Base-by-base conservation (phyloP, 768 basidiomycete genomes). In the Kockovaella imperatae region DNA sequence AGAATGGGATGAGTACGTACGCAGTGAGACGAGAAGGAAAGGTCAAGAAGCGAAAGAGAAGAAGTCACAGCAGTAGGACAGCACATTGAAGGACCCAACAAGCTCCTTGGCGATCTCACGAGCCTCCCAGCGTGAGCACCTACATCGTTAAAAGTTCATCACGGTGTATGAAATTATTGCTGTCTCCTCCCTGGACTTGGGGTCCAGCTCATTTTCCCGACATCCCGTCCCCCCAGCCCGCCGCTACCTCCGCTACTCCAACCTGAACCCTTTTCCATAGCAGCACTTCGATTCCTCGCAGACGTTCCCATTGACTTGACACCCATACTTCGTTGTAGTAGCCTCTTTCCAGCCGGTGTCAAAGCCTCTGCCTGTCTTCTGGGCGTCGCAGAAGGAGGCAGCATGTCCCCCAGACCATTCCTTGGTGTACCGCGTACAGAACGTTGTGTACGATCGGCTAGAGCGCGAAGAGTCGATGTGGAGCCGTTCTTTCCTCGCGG, bases 321-420 rank as follows among this genome's bases (percentile, higher is more conserved):
- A 13, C 49, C 50, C 41, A 66, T 28, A 49, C 60, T 60, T 23
- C 65, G 38, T 42, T 89, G 80, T 53, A 95, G 72, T 35, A 95
- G 64, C 52, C 82, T 75, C 64, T 76, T 79, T 21, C 81, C 90
- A 23, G 90, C 90, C n/a, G 89, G 89, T 0, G 89, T 91, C 54
- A 93, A 69, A 52, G 13, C 36, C 20, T 39, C 36, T 10, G 13
- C 8, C 11, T 20, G 36, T 39, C 80, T 78, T 52, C 81, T 77
- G 1, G 89, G 87, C 2, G 88, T 90, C 78, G 79, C 41, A 7
- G 52, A 75, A 11, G 87, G 87, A 21, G 88, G 86, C 7, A 76
- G 78, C 87, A 89, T 90, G n/a, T 73, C 68, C 8, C 79, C 78
- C 26, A 48, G 50, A 48, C 76, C 77, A 45, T 70, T 73, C 26